Percentiles rank a stretch among this genome's conserved stretches.
These are phyloP conservation scores for Tolypocladium tundrense DNA, from an alignment of 2,329 filamentous ascomycete genomes.

Conservation along the genomic window DNA sequence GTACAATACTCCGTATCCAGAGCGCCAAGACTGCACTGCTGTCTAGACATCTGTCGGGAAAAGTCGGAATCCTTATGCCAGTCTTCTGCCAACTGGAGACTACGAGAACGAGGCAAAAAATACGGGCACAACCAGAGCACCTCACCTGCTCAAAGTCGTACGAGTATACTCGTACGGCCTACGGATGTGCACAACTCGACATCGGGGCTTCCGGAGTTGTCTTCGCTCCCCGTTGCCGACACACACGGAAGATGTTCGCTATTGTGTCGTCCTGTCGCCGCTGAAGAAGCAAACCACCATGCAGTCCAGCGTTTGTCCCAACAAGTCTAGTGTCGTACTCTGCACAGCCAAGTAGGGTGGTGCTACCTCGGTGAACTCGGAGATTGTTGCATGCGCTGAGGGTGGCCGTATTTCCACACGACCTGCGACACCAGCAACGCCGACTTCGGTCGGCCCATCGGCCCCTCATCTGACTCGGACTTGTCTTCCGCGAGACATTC, in stretches of 20 bases:
- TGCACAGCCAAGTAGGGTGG: not conserved
- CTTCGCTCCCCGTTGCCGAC: too few relatives aligned
- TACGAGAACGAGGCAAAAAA: not conserved
- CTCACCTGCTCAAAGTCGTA: too few relatives aligned
- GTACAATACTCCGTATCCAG: too few relatives aligned
- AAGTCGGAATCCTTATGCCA: not conserved
- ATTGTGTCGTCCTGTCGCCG: not conserved
- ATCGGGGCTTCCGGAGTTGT: not conserved
- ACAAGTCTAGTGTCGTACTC: not conserved
- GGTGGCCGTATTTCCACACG: not conserved
- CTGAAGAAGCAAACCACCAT: not conserved
- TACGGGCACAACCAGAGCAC: not conserved
- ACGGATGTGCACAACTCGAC: not conserved
- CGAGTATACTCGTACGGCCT: not conserved
- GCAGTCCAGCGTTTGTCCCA: not conserved
- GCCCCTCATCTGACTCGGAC: not conserved
- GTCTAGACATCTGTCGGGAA: not conserved
- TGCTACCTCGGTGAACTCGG: not conserved
- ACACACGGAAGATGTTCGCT: too few relatives aligned
- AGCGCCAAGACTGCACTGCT: not conserved
- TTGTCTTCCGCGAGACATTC: not conserved
- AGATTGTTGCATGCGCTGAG: not conserved
- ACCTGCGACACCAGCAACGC: not conserved
- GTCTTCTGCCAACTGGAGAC: not conserved
- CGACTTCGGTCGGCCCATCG: conserved; percentile 2